phyloP scores from a whole-genome alignment of 352 stramenopile species.

The Pythium folliculosum region DNA sequence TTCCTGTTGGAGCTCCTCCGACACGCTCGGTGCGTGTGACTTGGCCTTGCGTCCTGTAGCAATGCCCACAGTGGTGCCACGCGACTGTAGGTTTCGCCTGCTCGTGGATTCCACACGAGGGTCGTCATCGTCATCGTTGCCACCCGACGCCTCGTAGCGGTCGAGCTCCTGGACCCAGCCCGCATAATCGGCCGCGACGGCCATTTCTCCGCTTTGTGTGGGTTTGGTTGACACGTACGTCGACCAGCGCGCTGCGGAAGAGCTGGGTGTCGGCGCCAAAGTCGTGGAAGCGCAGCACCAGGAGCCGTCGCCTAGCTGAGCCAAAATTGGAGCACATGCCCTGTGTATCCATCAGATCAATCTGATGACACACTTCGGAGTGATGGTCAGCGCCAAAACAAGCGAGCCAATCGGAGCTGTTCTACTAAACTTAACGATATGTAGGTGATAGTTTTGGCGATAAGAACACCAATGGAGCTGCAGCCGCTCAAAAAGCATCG shows the following conservation, averaged over 20 bases:
- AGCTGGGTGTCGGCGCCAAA: not conserved
- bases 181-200: constrained; percentile 42
- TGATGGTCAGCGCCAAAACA: constrained; percentile 2
- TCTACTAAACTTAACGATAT: not conserved
- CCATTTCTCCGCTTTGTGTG: not conserved
- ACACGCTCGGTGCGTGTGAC: constrained; percentile 25
- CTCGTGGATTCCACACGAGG: constrained; percentile 31
- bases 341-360: constrained; percentile 8
- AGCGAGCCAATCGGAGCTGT: not conserved
- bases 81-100: constrained; percentile 2
- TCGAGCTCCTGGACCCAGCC: constrained; percentile 64
- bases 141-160: constrained; percentile 41
- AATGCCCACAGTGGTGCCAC: constrained; percentile 17
- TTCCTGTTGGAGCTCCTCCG: constrained; percentile 89
- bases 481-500: too few species aligned
- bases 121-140: constrained; percentile 35
- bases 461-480: too few species aligned
- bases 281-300: not conserved
- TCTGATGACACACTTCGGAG: constrained; percentile 6
- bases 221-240: not conserved
- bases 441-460: not conserved
- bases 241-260: not conserved
- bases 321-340: constrained; percentile 1
- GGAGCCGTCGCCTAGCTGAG: not conserved
- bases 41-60: constrained; percentile 32